Percentiles rank a stretch among this genome's conserved stretches.
Evolutionary conservation across 768 basidiomycete species (phyloP).

Genomic region (Lepiota venenata): DNA sequence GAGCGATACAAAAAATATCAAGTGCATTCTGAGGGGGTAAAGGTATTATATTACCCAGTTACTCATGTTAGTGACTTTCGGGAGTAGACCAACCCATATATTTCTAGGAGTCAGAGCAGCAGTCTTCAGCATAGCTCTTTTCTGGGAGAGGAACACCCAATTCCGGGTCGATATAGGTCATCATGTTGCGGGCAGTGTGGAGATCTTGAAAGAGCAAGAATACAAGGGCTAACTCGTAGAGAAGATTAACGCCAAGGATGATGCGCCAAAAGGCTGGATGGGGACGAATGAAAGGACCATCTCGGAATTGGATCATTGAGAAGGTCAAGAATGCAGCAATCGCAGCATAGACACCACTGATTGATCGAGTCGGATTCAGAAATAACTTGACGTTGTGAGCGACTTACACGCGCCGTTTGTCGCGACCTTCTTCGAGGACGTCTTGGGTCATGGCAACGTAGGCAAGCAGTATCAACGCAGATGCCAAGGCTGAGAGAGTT

Average conservation of each 20-base stretch:
- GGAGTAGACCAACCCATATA: conserved; percentile 55
- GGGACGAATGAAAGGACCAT: conserved; percentile 85
- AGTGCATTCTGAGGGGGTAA: conserved; percentile 57
- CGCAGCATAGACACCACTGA: conserved; percentile 75
- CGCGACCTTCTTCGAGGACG: conserved; percentile 78
- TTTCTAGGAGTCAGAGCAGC: conserved; percentile 56
- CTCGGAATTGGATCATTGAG: conserved; percentile 86
- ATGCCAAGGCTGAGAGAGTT: conserved; percentile 69
- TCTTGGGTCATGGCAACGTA: conserved; percentile 84
- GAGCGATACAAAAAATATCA: conserved; percentile 85
- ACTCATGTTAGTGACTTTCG: not conserved
- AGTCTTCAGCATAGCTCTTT: conserved; percentile 85
- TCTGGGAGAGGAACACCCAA: conserved; percentile 75
- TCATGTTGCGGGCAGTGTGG: conserved; percentile 70
- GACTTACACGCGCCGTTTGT: conserved; percentile 77
- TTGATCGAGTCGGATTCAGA: conserved; percentile 10
- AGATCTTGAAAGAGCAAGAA: conserved; percentile 87
- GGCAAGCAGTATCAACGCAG: conserved; percentile 64
- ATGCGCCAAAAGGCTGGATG: conserved; percentile 87
- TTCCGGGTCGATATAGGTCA: conserved; percentile 72
- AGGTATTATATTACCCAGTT: not conserved
- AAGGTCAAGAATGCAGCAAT: conserved; percentile 73
- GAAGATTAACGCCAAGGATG: conserved; percentile 74
- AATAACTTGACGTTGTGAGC: conserved; percentile 5
- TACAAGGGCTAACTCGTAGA: conserved; percentile 81